phyloP scores from a whole-genome alignment of 805 yeast species.

The Lachancea cidri region DNA sequence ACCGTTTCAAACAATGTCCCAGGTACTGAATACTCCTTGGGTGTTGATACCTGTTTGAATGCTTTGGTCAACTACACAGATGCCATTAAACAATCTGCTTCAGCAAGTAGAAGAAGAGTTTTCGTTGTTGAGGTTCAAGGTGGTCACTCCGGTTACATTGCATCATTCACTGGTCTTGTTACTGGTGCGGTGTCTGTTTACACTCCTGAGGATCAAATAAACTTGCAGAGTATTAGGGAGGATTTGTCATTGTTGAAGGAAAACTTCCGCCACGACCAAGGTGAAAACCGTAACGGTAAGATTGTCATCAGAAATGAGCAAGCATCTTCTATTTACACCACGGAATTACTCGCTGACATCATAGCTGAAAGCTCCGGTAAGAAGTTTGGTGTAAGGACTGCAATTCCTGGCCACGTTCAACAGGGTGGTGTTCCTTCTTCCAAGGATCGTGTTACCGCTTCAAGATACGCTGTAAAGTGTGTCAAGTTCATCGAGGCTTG shows the following conservation, averaged over 20 bases:
- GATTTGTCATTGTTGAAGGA: constrained; percentile 68
- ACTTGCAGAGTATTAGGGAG: constrained; percentile 61
- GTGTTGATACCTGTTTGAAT: constrained; percentile 94
- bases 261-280: constrained; percentile 67
- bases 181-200: constrained; percentile 91
- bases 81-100: constrained; percentile 88
- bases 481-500: constrained; percentile 79
- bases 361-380: constrained; percentile 74
- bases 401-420: constrained; percentile 97
- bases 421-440: constrained; percentile 96
- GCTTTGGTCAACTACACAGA: constrained; percentile 90
- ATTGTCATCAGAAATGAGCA: constrained; percentile 77
- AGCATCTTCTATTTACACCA: constrained; percentile 76
- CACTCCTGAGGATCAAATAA: constrained; percentile 80
- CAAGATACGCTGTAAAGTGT: constrained; percentile 85
- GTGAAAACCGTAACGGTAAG: constrained; percentile 80
- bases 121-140: constrained; percentile 98
- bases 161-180: constrained; percentile 76
- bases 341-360: constrained; percentile 77
- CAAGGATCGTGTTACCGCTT: constrained; percentile 85
- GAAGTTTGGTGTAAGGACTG: constrained; percentile 84
- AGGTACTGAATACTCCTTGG: constrained; percentile 95
- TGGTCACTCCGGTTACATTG: constrained; percentile 92
- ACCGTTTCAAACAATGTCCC: constrained; percentile 97
- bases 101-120: constrained; percentile 88